These are phyloP conservation scores for Leucocoprinus leucothites DNA, from an alignment of 768 basidiomycete genomes.

Conservation along the genomic window DNA sequence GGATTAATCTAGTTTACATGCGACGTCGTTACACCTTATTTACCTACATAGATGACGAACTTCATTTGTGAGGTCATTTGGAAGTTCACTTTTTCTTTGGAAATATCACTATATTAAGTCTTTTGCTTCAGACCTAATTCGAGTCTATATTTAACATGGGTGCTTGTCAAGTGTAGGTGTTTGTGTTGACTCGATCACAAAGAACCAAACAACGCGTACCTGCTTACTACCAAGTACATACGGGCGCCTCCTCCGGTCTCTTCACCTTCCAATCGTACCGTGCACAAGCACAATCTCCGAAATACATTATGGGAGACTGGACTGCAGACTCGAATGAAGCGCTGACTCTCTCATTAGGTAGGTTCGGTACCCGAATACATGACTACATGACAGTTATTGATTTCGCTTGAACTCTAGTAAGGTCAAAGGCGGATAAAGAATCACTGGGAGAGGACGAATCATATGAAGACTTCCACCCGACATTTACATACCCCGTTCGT, in stretches of 20 bases:
- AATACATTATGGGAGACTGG: constrained; percentile 56
- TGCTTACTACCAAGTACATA: background rate
- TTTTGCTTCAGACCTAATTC: background rate
- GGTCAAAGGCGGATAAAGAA: constrained; percentile 64
- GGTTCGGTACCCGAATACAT: constrained; percentile 9
- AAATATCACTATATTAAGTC: background rate
- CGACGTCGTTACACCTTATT: background rate
- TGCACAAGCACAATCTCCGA: background rate
- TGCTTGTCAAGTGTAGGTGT: background rate
- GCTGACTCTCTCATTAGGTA: constrained; percentile 73
- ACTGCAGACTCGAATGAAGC: constrained; percentile 78
- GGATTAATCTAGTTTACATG: constrained; percentile 27
- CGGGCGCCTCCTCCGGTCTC: constrained; percentile 1
- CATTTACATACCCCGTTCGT: constrained; percentile 91
- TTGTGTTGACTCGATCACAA: background rate
- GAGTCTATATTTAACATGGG: background rate
- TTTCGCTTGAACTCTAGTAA: constrained; percentile 41
- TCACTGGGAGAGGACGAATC: constrained; percentile 52
- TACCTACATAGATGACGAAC: background rate
- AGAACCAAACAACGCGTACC: constrained; percentile 32
- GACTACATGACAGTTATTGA: background rate
- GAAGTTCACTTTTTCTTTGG: background rate
- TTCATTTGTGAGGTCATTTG: background rate
- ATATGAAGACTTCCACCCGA: constrained; percentile 73
- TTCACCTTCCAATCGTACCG: background rate